These are phyloP conservation scores for Cladosporium oxysporum DNA, from an alignment of 2,329 filamentous ascomycete species.

Conservation along the genomic window DNA sequence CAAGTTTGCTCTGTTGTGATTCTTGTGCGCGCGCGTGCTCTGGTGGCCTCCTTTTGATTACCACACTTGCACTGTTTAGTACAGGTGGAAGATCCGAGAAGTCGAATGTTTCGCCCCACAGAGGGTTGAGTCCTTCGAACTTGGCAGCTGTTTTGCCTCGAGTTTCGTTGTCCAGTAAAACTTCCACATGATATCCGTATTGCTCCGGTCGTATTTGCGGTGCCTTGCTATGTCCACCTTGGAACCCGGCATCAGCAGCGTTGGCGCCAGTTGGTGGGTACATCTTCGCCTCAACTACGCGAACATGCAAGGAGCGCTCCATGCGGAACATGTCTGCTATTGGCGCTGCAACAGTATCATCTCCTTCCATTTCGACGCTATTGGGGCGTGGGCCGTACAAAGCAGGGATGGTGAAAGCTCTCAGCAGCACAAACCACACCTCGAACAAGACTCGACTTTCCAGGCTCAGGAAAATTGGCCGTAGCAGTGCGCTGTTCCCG, in stretches of 20 bases:
- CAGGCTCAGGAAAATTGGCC: conserved; percentile 86
- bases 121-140: conserved; percentile 69
- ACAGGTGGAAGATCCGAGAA: conserved; percentile 72
- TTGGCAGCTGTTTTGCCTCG: conserved; percentile 74
- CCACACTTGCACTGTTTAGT: conserved; percentile 67
- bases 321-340: conserved; percentile 62
- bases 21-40: conserved; percentile 32
- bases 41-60: conserved; percentile 64
- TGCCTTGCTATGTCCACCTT: conserved; percentile 27
- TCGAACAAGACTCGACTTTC: conserved; percentile 91
- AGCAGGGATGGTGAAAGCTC: conserved; percentile 89
- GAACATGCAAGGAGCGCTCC: conserved; percentile 61
- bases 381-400: conserved; percentile 64
- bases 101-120: conserved; percentile 81
- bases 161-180: conserved; percentile 77
- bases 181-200: conserved; percentile 76
- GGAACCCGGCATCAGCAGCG: conserved; percentile 27
- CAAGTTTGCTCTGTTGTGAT: conserved; percentile 42
- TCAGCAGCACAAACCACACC: conserved; percentile 91
- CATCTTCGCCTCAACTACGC: conserved; percentile 64
- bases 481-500: conserved; percentile 68
- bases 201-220: conserved; percentile 27
- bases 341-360: conserved; percentile 30
- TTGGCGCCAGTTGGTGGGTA: conserved; percentile 34
- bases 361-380: conserved; percentile 27